A percentile compares a stretch with the other conserved stretches of the same genome.
These are phyloP conservation scores for Tuber aestivum DNA, from an alignment of 495 filamentous ascomycete genomes.

Conservation along the genomic window DNA sequence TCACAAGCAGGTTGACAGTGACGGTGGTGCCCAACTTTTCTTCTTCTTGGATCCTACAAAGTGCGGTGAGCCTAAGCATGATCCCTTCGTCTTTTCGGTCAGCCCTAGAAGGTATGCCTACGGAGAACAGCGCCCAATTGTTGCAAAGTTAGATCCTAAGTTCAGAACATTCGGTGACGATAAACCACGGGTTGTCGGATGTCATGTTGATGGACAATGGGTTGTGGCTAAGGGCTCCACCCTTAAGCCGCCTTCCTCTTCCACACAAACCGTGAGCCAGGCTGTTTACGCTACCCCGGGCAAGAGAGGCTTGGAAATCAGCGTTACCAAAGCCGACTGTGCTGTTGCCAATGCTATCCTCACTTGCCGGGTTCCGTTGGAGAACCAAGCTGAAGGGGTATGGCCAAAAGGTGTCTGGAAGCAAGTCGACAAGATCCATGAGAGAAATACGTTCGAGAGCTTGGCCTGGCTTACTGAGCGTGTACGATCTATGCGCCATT, in stretches of 20 bases:
- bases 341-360: constrained; percentile 39
- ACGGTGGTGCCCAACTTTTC: constrained; percentile 46
- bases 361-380: constrained; percentile 38
- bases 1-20: constrained; percentile 46
- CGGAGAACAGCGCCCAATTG: constrained; percentile 51
- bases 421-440: constrained; percentile 40
- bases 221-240: constrained; percentile 23
- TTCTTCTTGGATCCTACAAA: constrained; percentile 61
- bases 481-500: constrained; percentile 28
- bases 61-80: constrained; percentile 47
- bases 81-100: constrained; percentile 61
- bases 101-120: constrained; percentile 50
- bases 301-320: constrained; percentile 20
- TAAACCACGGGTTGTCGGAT: constrained; percentile 6
- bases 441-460: constrained; percentile 40
- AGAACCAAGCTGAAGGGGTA: constrained; percentile 33
- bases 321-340: constrained; percentile 32
- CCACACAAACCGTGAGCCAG: constrained; percentile 14
- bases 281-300: constrained; percentile 32
- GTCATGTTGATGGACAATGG: constrained; percentile 42
- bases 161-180: constrained; percentile 22
- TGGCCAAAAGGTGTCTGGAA: constrained; percentile 42
- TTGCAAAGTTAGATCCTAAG: constrained; percentile 47
- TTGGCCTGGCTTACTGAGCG: constrained; percentile 45
- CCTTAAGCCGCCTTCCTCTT: constrained; percentile 30